A percentile compares a stretch with the other conserved stretches of the same genome.
Conservation (phyloP, 2,329 filamentous ascomycete species). For the Madurella mycetomatis region DNA sequence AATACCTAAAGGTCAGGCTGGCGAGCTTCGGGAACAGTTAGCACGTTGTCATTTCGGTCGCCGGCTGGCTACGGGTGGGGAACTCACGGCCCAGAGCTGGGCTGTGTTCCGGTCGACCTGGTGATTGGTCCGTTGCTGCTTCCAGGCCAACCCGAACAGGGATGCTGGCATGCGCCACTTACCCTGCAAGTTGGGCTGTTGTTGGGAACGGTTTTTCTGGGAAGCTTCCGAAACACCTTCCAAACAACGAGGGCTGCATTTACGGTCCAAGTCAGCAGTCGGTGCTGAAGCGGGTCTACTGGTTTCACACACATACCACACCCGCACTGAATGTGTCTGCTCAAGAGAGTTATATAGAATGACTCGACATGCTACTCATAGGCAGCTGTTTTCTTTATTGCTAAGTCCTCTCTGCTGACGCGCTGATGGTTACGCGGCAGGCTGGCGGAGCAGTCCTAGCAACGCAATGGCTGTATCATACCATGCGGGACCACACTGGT, state of each 20-base stretch:
- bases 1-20: not conserved
- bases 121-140: slow-evolving; percentile 15
- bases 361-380: not conserved
- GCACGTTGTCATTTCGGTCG: slow-evolving; percentile 18
- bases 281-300: not conserved
- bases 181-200: not conserved
- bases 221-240: slow-evolving; percentile 18
- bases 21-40: slow-evolving; percentile 10
- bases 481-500: not conserved
- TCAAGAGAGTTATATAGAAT: slow-evolving; percentile 3
- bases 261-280: not conserved
- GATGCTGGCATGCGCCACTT: not conserved
- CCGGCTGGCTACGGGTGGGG: slow-evolving; percentile 6
- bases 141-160: slow-evolving; percentile 12
- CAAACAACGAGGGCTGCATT: slow-evolving; percentile 6
- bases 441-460: not conserved
- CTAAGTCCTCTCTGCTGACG: slow-evolving; percentile 6
- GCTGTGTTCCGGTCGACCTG: slow-evolving; percentile 6
- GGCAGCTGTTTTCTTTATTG: slow-evolving; percentile 1
- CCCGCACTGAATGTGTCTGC: not conserved
- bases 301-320: no score
- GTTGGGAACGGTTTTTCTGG: slow-evolving; percentile 5
- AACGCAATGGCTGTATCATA: not conserved
- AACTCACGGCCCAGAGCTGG: slow-evolving; percentile 1
- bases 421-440: slow-evolving; percentile 12